Base-by-base conservation (phyloP, 257 asterid genomes). In the Nicotiana noctiflora region DNA sequence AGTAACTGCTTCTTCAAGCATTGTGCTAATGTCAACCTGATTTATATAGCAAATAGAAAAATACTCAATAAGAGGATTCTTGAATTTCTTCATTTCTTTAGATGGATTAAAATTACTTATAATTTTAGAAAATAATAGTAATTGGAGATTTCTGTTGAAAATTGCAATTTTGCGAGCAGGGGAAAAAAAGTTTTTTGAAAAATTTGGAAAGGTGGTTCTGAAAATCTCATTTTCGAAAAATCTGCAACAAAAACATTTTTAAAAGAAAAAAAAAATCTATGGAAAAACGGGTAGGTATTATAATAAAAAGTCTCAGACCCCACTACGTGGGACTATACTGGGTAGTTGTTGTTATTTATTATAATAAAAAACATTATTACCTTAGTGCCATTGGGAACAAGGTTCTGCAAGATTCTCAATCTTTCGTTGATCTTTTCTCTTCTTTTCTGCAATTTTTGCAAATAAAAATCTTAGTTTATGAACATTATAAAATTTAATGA, bases 1-100 rank as follows among this genome's bases (percentile, higher is more conserved):
- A 27, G 91, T 88, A 60, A 91, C 98, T 1, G 98, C 98, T 89
- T 93, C 98, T 89, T 94, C 98, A 3, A 94, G 95, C 98, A 94
- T 94, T 78, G 98, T 93, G 89, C 98, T 94, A 76, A 94, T 94
- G 86, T 93, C 97, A 83, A 93, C 97, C 92, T 90, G 83, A 52
- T 27, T 37, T 21, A 64, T 21, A 64, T 34, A 64, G 14, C 14
- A 52, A 81, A 52, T 0, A 34, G 10, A 66, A 12, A 19, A 11
- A 12, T 5, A 49, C 37, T 61, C 32, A 29, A 44, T 64, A 6
- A 44, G n/a, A 64, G 18, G 75, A 17, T 80, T 80, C 11, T 72
- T 2, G 18, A 23, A 21, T 44, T 44, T 32, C 18, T 6, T 40
- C 68, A 37, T 14, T 63, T 27, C 17, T 19, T 68, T 4, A 5